These are phyloP conservation scores for Ophiorrhiza pumila DNA, from an alignment of 257 asterid species.

Conservation along the genomic window DNA sequence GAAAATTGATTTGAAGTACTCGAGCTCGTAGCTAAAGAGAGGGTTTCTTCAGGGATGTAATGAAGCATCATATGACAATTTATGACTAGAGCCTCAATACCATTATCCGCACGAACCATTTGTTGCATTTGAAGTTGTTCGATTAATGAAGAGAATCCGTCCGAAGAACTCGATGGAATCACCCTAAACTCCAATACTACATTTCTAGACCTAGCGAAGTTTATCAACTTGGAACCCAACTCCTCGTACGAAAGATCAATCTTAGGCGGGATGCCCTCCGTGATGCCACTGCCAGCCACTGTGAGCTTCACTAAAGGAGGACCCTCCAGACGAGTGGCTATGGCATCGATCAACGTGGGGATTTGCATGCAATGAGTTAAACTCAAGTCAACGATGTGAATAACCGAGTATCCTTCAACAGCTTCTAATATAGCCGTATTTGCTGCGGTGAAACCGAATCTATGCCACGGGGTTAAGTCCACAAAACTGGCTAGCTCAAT, in stretches of 20 bases:
- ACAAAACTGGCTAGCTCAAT: slow-evolving; percentile 81
- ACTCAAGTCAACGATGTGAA: slow-evolving; percentile 82
- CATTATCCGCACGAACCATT: slow-evolving; percentile 28
- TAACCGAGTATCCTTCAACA: slow-evolving; percentile 51
- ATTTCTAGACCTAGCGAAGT: slow-evolving; percentile 69
- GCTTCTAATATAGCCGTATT: slow-evolving; percentile 77
- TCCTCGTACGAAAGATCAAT: slow-evolving; percentile 80
- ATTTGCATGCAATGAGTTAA: slow-evolving; percentile 94
- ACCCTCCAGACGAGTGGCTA: slow-evolving; percentile 50
- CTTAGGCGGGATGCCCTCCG: slow-evolving; percentile 72
- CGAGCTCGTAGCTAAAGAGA: background rate
- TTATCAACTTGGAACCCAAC: slow-evolving; percentile 59
- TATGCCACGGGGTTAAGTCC: slow-evolving; percentile 95
- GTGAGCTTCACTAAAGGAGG: slow-evolving; percentile 75
- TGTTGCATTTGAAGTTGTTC: slow-evolving; percentile 57
- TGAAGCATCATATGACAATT: slow-evolving; percentile 95
- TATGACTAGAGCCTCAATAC: slow-evolving; percentile 64
- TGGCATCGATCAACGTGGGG: slow-evolving; percentile 77
- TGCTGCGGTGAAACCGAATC: slow-evolving; percentile 93
- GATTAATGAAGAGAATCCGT: slow-evolving; percentile 63
- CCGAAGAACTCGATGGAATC: slow-evolving; percentile 45
- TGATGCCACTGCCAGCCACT: slow-evolving; percentile 52
- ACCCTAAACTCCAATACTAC: slow-evolving; percentile 61
- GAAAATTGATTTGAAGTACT: slow-evolving; percentile 11
- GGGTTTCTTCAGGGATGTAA: slow-evolving; percentile 79